Evolutionary conservation across 257 asterid genomes (phyloP), one percentile per base, ranked within the genome.

Genomic region (Haberlea rhodopensis): DNA sequence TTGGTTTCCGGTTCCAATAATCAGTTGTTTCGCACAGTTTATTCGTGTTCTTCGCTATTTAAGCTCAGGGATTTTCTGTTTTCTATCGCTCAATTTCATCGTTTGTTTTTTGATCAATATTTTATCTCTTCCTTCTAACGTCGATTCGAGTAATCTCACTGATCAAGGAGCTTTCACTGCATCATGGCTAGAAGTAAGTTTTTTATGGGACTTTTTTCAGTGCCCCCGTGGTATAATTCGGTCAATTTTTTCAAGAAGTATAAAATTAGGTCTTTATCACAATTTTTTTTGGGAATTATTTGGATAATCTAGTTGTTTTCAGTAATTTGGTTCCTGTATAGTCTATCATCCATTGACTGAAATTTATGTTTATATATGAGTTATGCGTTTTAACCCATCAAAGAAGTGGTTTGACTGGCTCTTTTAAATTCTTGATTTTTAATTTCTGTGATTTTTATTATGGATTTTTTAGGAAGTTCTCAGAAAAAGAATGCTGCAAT

Each of bases 131-230:
- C 63, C 68, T 81, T 67, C 68, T 83, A 55, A 59, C 80, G 76
- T 25, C 62, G 53, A 60, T 71, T 70, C 48, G 25, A 60, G 55
- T 7, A 62, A 24, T n/a, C 59, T 2, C 51, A 18, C 26, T 54
- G 51, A 37, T 46, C 40, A 8, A 3, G 51, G n/a, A 64, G 49
- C 13, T 54, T 69, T 23, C 18, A 45, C 71, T 46, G 73, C 88
- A 60, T 63, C 78, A 91, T 91, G 98, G 98, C 95, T 77, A 83
- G 58, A 86, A 78, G 98, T 91, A 75, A 83, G 95, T 73, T 66
- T 21, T 45, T 67, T 15, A 8, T 4, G 57, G 4, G 3, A 1
- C 10, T 51, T 1, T 51, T 34, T 31, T 53, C 52, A 45, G 20
- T 68, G 13, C 11, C 60, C 46, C 31, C 57, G 55, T 62, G 10